Base-by-base conservation (phyloP, 108 stramenopile species). In the Pseudonitzschia delicatissima region DNA sequence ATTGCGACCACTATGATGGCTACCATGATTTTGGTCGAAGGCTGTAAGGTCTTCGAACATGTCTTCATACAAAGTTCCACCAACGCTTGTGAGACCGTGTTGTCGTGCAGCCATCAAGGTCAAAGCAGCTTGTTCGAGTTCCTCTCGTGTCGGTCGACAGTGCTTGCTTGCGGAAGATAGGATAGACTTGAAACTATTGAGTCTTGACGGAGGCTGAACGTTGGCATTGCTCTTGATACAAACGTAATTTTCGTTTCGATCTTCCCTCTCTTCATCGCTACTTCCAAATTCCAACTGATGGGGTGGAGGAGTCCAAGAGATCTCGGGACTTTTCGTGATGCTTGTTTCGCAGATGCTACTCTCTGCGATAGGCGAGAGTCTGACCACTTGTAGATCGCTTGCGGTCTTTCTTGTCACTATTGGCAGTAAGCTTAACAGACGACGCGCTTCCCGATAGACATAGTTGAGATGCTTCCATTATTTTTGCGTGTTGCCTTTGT, bases 61-160 rank as follows among this genome's bases (percentile, higher is more conserved):
- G 21, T 48, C n/a, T n/a, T n/a, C 47, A 23, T 21, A 48, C 47
- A 48, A 21, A n/a, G n/a, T n/a, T 23, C 7, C 20, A 2, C 21
- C 47, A 7, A 23, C 47, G 7, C 47, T 23, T 2, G 6, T 21
- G 7, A 48, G 7, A 23, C 47, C 47, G 17, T 48, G 53, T 3
- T 55, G 31, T 27, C 31, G 53, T 33, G 72, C 72, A 9, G 65
- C 72, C 72, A 66, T 64, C 31, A 73, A 40, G 1, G 72, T 73
- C 33, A 32, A 25, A 31, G 51, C 53, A 32, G 72, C 72, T 27
- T 31, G 72, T 50, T 73, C 42, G 7, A 73, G 44, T 39, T 73
- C 72, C 32, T 73, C 49, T 26, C 37, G 32, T 2, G 72, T 60
- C 21, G 72, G 64, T 21, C 21, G 47, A 18, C 21, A 48, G 21